Percentiles rank a stretch among this genome's conserved stretches.
Evolutionary conservation across 2,329 filamentous ascomycete genomes (phyloP).

Genomic region (Colletotrichum horii): DNA sequence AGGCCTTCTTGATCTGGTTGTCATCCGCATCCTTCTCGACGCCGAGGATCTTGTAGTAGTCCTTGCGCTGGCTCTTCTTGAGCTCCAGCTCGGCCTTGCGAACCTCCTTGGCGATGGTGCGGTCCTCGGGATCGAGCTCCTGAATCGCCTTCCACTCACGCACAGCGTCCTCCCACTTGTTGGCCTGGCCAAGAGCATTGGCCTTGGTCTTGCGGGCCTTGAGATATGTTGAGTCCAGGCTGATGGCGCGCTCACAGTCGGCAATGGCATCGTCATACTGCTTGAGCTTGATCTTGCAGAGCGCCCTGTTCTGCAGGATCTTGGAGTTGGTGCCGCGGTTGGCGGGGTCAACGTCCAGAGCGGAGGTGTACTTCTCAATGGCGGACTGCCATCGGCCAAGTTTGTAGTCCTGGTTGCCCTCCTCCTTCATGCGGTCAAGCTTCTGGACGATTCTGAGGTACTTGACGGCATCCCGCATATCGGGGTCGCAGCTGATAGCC

Average conservation of each 20-base stretch:
- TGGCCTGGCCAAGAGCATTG: conserved; percentile 83
- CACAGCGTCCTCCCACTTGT: conserved; percentile 90
- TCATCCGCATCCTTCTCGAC: conserved; percentile 86
- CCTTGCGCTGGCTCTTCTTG: conserved; percentile 97
- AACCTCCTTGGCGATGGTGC: conserved; percentile 81
- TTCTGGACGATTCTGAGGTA: conserved; percentile 90
- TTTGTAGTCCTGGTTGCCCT: conserved; percentile 92
- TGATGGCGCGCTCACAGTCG: conserved; percentile 85
- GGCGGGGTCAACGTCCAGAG: conserved; percentile 81
- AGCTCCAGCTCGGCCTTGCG: conserved; percentile 90
- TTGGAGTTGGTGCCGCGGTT: conserved; percentile 96
- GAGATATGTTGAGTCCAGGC: conserved; percentile 81
- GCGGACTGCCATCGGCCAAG: conserved; percentile 79
- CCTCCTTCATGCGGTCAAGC: conserved; percentile 90
- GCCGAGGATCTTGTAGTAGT: conserved; percentile 97
- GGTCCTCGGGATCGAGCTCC: conserved; percentile 83
- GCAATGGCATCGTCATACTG: conserved; percentile 80
- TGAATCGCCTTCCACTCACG: conserved; percentile 87
- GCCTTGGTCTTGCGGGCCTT: conserved; percentile 96
- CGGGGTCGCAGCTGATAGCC: conserved; percentile 88
- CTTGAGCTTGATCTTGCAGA: conserved; percentile 84
- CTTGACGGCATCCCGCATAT: conserved; percentile 87
- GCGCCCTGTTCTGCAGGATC: conserved; percentile 89
- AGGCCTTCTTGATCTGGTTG: conserved; percentile 92
- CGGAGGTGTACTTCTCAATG: conserved; percentile 82